Conservation (phyloP, 2,329 filamentous ascomycete genomes). For the Fusarium napiforme region DNA sequence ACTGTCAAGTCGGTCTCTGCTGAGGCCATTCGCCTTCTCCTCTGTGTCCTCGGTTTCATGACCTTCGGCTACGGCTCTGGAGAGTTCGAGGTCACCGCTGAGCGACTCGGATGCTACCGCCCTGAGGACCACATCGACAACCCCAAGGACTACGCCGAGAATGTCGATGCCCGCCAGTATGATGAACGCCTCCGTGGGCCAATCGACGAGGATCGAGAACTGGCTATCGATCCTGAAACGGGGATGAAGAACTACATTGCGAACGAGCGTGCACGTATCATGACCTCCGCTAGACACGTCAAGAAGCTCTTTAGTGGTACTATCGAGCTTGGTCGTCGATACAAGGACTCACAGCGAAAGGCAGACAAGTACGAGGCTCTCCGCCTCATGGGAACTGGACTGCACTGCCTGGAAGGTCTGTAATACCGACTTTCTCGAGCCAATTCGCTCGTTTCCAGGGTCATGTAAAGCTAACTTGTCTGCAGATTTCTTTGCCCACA, state of each 20-base stretch:
- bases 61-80: constrained; percentile 86
- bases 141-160: constrained; percentile 89
- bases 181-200: constrained; percentile 84
- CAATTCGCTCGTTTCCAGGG: background rate
- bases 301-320: constrained; percentile 77
- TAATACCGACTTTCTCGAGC: background rate
- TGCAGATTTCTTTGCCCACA: constrained; percentile 87
- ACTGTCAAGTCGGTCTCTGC: constrained; percentile 91
- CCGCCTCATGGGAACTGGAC: constrained; percentile 84
- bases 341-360: constrained; percentile 65
- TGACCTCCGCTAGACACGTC: constrained; percentile 83
- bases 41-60: constrained; percentile 91
- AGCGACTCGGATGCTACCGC: constrained; percentile 84
- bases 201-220: constrained; percentile 80
- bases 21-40: constrained; percentile 88
- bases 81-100: constrained; percentile 86
- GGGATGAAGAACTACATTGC: constrained; percentile 96
- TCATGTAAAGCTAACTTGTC: constrained; percentile 13
- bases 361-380: constrained; percentile 89
- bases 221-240: constrained; percentile 78
- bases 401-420: constrained; percentile 85
- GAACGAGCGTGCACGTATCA: constrained; percentile 80
- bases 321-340: constrained; percentile 83
- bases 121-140: constrained; percentile 82
- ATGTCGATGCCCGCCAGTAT: constrained; percentile 84